These are phyloP conservation scores for Hirsutella thompsonii DNA, from an alignment of 2,329 filamentous ascomycete genomes.

Conservation along the genomic window DNA sequence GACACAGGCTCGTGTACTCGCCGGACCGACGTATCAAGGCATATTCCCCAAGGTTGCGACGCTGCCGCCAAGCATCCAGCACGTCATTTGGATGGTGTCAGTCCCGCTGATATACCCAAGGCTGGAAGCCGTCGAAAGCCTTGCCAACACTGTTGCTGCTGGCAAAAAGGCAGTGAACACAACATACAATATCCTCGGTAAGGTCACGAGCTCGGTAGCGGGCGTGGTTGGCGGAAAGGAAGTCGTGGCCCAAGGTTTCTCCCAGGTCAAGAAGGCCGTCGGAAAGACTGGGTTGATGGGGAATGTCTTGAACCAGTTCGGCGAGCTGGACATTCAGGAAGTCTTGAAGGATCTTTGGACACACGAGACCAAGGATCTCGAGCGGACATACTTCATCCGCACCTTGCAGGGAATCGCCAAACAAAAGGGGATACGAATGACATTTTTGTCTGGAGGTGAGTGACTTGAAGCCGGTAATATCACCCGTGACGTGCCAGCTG, in stretches of 20 bases:
- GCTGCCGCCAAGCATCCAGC: constrained; percentile 83
- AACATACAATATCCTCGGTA: constrained; percentile 90
- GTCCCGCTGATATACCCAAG: constrained; percentile 86
- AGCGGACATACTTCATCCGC: constrained; percentile 90
- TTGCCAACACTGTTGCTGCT: constrained; percentile 82
- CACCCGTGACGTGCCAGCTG: not conserved
- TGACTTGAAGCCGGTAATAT: not conserved
- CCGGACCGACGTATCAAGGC: constrained; percentile 92
- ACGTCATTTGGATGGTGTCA: constrained; percentile 92
- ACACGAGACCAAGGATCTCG: constrained; percentile 92
- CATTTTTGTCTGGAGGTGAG: constrained; percentile 80
- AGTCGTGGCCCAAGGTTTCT: constrained; percentile 84
- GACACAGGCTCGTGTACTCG: constrained; percentile 83
- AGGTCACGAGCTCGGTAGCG: constrained; percentile 87
- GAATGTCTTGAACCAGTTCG: constrained; percentile 88
- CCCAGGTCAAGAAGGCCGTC: constrained; percentile 89
- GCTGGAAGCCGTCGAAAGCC: constrained; percentile 78
- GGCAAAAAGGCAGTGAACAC: constrained; percentile 96
- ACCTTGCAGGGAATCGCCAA: constrained; percentile 91
- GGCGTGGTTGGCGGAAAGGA: constrained; percentile 93
- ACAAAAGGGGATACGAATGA: constrained; percentile 93
- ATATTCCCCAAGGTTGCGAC: constrained; percentile 91
- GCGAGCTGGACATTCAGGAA: constrained; percentile 87
- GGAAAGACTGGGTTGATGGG: constrained; percentile 95
- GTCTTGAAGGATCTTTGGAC: constrained; percentile 97